phyloP scores from a whole-genome alignment of 768 basidiomycete species.

The Fomitopsis serialis region DNA sequence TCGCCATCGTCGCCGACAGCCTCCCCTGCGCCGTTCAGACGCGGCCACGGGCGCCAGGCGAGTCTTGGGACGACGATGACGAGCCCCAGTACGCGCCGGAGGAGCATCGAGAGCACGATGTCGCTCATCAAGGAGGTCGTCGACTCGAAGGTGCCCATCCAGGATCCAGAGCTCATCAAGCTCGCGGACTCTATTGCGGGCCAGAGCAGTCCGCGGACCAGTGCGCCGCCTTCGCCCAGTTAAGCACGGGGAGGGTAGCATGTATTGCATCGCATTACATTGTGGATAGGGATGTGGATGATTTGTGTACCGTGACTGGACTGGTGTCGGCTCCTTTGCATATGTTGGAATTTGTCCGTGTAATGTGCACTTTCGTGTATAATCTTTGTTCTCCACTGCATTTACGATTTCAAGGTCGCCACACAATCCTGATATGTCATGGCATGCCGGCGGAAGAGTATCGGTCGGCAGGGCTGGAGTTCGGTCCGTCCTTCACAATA shows the following conservation, averaged over 20 bases:
- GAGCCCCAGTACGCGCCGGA: constrained; percentile 84
- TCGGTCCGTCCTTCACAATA: background rate
- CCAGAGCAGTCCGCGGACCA: constrained; percentile 9
- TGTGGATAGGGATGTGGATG: background rate
- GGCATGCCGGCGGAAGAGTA: background rate
- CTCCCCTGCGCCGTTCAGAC: constrained; percentile 46
- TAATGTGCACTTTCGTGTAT: background rate
- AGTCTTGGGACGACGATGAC: constrained; percentile 95
- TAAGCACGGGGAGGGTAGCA: background rate
- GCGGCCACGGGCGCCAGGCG: constrained; percentile 70
- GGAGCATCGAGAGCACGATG: constrained; percentile 94
- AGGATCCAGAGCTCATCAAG: constrained; percentile 23
- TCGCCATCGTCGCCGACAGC: constrained; percentile 41
- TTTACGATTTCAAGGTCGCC: background rate
- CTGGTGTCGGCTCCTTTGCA: background rate
- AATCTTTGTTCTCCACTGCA: background rate
- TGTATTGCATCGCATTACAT: background rate
- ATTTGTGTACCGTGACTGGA: background rate
- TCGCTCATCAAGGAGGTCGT: constrained; percentile 90
- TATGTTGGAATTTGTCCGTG: background rate
- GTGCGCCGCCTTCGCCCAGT: constrained; percentile 6
- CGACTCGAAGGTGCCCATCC: constrained; percentile 50
- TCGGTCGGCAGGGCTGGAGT: too few relatives aligned
- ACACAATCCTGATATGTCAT: background rate
- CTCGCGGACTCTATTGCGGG: constrained; percentile 21